Evolutionary conservation across 306 rosid species (phyloP).

Genomic region (Ziziphus jujuba): DNA sequence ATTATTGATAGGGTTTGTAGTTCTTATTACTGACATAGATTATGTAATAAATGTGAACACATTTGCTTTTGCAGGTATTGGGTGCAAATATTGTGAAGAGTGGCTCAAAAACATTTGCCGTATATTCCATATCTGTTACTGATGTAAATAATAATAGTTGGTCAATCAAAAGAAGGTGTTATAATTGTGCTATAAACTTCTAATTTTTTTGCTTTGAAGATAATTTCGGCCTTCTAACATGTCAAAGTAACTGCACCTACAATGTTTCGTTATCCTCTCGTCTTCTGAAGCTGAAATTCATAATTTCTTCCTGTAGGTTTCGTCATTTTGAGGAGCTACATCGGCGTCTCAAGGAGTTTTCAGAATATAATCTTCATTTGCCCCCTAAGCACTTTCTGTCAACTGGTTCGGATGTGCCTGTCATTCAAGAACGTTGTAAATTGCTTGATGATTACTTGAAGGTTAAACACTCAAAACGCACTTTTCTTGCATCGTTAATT

Average conservation of each 20-base stretch:
- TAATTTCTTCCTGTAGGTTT: slow-evolving; percentile 53
- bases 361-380: slow-evolving; percentile 87
- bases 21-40: slow-evolving; percentile 14
- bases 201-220: slow-evolving; percentile 7
- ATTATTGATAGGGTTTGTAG: slow-evolving; percentile 18
- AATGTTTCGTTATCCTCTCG: slow-evolving; percentile 1
- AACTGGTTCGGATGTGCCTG: slow-evolving; percentile 80
- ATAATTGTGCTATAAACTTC: slow-evolving; percentile 26
- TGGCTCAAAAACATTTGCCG: slow-evolving; percentile 90
- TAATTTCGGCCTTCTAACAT: background rate
- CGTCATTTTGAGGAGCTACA: slow-evolving; percentile 99
- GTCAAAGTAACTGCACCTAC: slow-evolving; percentile 12
- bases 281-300: slow-evolving; percentile 15
- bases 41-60: slow-evolving; percentile 29
- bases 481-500: background rate
- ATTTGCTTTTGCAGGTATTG: slow-evolving; percentile 66
- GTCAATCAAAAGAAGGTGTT: slow-evolving; percentile 96
- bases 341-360: slow-evolving; percentile 86
- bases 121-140: slow-evolving; percentile 84
- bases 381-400: slow-evolving; percentile 99
- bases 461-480: slow-evolving; percentile 42
- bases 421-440: slow-evolving; percentile 86
- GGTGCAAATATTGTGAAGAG: slow-evolving; percentile 99
- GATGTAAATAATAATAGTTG: slow-evolving; percentile 90
- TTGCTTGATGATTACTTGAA: slow-evolving; percentile 80